Base-by-base conservation (phyloP, 2,329 filamentous ascomycete genomes). In the Trichoderma citrinoviride region DNA sequence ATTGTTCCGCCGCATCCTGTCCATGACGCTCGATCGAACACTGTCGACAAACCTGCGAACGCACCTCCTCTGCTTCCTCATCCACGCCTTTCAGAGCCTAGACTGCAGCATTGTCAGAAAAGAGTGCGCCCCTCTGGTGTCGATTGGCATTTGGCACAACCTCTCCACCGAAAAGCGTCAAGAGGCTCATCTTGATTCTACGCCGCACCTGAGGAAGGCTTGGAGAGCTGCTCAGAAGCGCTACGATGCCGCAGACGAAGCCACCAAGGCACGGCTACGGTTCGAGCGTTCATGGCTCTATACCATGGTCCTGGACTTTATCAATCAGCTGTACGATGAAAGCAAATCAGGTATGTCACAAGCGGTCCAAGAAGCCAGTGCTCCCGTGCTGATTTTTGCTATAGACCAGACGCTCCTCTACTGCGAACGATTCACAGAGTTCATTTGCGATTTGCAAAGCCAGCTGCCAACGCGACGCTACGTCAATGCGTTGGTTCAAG, bases 231-330 rank as follows among this genome's bases (percentile, higher is more conserved):
- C 93, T 1, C 84, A 83, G 21, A 97, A 96, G 79, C 86, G 93
- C 68, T 97, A 91, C 70, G 93, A 98, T 67, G 87, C 90, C 43
- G 91, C 90, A 58, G 94, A 98, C 75, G 90, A 94, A 66, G 78
- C 83, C 5, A 86, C 85, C 0, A 93, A 97, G 74, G 88, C 90
- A 17, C 87, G 89, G 61, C 80, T 98, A 69, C 88, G 91, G 25
- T 97, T 99, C 71, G 95, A 99, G 77, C 86, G 96, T 63, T 91
- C 91, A 50, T 99, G 95, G 96, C 83, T 99, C 12, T 97, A 93
- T 73, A 90, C 91, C 3, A 82, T 98, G 70, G 80, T 95, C 0
- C 78, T 97, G 37, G 90, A 96, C 72, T 97, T 98, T 71, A 74
- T 97, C 33, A 84, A 87, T 67, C 82, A 89, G 61, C 78, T 97